Evolutionary conservation across 306 rosid species (phyloP), one percentile per base, ranked within the genome.

Genomic region (Rosa chinensis): DNA sequence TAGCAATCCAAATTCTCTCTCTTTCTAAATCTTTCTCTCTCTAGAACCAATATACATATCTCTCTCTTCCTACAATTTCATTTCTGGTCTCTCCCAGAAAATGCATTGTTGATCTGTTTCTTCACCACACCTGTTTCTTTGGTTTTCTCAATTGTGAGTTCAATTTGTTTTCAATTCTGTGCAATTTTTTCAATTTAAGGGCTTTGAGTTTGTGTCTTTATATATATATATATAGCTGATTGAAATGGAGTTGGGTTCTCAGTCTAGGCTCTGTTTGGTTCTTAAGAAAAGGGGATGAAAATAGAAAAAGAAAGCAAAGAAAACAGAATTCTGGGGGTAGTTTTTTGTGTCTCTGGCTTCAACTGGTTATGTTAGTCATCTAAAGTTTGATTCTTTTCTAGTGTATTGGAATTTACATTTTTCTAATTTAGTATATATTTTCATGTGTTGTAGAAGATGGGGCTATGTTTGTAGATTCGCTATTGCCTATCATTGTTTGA

Each of bases 61-160:
- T 44, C 10, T 10, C 55, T 79, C 78, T 78, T 78, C 74, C 85
- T 79, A 21, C 32, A 78, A 45, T 18, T 61, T 43, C 35, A 70
- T 44, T 70, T 78, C 78, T 72, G 71, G 84, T 84, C 59, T 82
- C 76, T 76, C 73, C 58, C 25, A 25, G 75, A 79, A 78, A 82
- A 48, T 53, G 66, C 96, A 90, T 89, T 89, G 87, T 79, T 76
- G 95, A 90, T 86, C 82, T 79, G 75, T 78, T 59, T 17, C 58
- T 28, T 62, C 0, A 25, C 14, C 49, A 12, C 12, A 17, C 13
- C 42, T 56, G 42, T 43, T 68, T 70, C 58, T 40, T 53, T 67
- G 78, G 80, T 77, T 82, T 39, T 79, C 17, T 81, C 72, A 74
- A 86, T 84, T 84, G 93, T 89, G 86, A 85, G 84, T 75, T 77